Evolutionary conservation across 768 basidiomycete species (phyloP).

Genomic region (Russula dissimulans): DNA sequence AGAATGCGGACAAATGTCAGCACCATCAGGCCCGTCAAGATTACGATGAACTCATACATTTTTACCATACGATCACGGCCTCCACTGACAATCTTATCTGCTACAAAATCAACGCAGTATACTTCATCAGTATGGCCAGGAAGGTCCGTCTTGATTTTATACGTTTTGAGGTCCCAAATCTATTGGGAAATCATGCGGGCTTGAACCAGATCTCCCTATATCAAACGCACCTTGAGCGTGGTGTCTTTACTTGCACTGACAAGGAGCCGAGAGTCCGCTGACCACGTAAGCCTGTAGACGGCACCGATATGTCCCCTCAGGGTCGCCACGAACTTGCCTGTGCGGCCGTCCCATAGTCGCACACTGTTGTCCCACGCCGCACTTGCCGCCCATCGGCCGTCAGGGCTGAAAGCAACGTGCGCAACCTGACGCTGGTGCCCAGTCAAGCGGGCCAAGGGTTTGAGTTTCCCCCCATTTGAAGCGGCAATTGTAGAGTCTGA

Average conservation of each 20-base stretch:
- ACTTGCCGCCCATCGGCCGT: constrained; percentile 85
- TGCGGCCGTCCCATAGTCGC: constrained; percentile 81
- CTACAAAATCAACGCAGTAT: constrained; percentile 98
- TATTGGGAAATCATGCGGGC: constrained; percentile 25
- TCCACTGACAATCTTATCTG: constrained; percentile 98
- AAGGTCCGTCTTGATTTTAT: constrained; percentile 89
- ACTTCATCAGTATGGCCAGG: constrained; percentile 97
- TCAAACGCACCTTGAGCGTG: constrained; percentile 72
- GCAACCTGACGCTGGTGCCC: constrained; percentile 94
- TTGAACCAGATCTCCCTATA: not conserved
- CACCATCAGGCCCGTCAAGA: not conserved
- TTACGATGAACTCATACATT: constrained; percentile 51
- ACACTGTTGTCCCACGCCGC: constrained; percentile 89
- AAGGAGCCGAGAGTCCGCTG: constrained; percentile 83
- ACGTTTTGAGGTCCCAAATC: constrained; percentile 97
- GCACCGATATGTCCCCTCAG: constrained; percentile 89
- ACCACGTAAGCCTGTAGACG: constrained; percentile 94
- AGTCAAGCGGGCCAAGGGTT: constrained; percentile 70
- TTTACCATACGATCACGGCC: constrained; percentile 86
- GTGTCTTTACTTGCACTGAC: constrained; percentile 95
- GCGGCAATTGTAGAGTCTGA: constrained; percentile 28
- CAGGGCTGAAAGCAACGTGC: constrained; percentile 91
- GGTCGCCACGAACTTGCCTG: constrained; percentile 83
- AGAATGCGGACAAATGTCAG: not conserved
- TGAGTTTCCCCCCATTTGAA: constrained; percentile 41